Percentiles rank a stretch among this genome's conserved stretches.
phyloP scores from a whole-genome alignment of 139 green algal species.

The Asterochloris erici region DNA sequence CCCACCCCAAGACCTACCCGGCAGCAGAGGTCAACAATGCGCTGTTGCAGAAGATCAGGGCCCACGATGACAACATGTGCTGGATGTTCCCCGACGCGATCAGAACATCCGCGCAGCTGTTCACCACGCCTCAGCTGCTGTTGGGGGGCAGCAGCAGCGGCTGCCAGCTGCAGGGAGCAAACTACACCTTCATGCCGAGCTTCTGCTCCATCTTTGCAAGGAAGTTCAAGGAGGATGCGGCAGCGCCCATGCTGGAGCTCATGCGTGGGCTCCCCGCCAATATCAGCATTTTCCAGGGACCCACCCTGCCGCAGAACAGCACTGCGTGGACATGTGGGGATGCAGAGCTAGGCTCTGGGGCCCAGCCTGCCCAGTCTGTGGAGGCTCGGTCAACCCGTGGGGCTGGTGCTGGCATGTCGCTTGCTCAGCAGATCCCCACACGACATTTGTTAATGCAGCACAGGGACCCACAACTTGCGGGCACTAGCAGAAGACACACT shows the following conservation, averaged over 20 bases:
- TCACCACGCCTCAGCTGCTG: background rate
- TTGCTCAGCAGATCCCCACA: too few relatives aligned
- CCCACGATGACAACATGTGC: background rate
- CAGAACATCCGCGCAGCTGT: constrained; percentile 1
- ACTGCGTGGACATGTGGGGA: too few relatives aligned
- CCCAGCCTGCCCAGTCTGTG: too few relatives aligned
- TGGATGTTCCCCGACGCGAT: background rate
- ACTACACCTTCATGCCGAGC: constrained; percentile 9
- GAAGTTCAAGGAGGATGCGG: constrained; percentile 10
- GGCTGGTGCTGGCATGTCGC: too few relatives aligned
- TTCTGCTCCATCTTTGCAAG: constrained; percentile 7
- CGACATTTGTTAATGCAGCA: too few relatives aligned
- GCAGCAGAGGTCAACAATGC: constrained; percentile 6
- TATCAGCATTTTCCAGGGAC: constrained; percentile 1
- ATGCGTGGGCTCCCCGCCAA: background rate
- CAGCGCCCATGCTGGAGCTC: background rate
- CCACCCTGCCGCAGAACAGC: too few relatives aligned
- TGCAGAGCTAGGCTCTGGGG: too few relatives aligned
- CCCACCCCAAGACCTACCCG: constrained; percentile 8
- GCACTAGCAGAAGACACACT: too few relatives aligned
- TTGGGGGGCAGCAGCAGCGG: background rate
- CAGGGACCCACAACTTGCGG: too few relatives aligned
- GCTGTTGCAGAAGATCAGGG: background rate
- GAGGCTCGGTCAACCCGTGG: too few relatives aligned
- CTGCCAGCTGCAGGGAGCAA: background rate